A percentile compares a stretch with the other conserved stretches of the same genome.
Evolutionary conservation across 257 asterid species (phyloP).

Genomic region (Solanum chmielewskii): DNA sequence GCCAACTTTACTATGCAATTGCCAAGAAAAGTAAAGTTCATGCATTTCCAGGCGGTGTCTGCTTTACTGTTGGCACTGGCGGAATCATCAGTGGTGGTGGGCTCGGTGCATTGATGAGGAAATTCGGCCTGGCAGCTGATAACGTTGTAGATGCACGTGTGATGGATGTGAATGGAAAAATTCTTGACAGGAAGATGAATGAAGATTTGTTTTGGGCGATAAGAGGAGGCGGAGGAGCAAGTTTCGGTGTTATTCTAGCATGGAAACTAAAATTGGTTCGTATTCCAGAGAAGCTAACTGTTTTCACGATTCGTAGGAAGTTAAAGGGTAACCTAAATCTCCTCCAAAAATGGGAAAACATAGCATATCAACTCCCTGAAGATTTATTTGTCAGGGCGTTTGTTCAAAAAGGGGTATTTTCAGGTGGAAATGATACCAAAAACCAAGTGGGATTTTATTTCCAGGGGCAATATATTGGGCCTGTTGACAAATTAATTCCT

Average conservation of each 20-base stretch:
- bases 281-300: not conserved
- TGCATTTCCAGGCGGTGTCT: conserved; percentile 1
- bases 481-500: not conserved
- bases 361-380: not conserved
- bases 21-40: not conserved
- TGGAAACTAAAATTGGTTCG: not conserved
- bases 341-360: not conserved
- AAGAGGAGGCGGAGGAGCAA: not conserved
- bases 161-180: not conserved
- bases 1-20: conserved; percentile 1
- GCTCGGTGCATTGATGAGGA: not conserved
- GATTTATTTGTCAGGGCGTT: not conserved
- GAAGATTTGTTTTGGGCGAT: not conserved
- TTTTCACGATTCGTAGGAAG: not conserved
- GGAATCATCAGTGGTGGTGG: not conserved
- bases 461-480: not conserved
- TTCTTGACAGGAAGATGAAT: not conserved
- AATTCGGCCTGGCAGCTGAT: not conserved
- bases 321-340: not conserved
- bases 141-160: not conserved
- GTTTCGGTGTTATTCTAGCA: not conserved
- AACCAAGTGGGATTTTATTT: not conserved
- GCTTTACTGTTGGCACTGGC: conserved; percentile 1
- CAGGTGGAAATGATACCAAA: not conserved
- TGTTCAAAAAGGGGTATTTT: not conserved